phyloP scores from a whole-genome alignment of 352 stramenopile species.

The Thraustochytrium striatum region DNA sequence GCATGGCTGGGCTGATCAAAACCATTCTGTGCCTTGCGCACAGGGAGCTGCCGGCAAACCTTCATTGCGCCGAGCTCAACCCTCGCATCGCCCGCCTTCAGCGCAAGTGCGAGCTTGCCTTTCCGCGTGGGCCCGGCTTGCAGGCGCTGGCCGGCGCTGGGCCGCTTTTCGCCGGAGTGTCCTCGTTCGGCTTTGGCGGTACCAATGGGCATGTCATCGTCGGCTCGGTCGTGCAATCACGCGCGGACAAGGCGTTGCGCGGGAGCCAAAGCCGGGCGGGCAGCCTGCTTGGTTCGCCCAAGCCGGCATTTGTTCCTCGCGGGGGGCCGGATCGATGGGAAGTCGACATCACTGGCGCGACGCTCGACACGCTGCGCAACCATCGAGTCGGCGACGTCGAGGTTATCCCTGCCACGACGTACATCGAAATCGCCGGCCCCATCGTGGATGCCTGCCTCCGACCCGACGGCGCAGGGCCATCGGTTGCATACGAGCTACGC shows the following conservation, averaged over 20 bases:
- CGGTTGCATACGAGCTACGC: not conserved
- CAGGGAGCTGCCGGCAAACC: conserved; percentile 48
- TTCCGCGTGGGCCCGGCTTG: not conserved
- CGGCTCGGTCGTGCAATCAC: not conserved
- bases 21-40: conserved; percentile 54
- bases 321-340: too few species aligned
- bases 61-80: conserved; percentile 18
- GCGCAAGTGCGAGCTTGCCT: not conserved
- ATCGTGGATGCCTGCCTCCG: conserved; percentile 4
- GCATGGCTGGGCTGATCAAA: conserved; percentile 59
- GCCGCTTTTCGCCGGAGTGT: conserved; percentile 5
- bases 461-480: not conserved
- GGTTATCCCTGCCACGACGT: conserved; percentile 28
- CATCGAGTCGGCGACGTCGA: conserved; percentile 1
- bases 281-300: too few species aligned
- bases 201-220: conserved; percentile 45
- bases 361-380: not conserved
- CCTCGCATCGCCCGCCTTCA: not conserved
- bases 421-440: conserved; percentile 30
- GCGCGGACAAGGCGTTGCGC: not conserved
- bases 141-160: not conserved
- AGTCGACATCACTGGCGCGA: not conserved
- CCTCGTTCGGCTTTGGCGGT: conserved; percentile 48
- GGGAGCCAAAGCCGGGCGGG: too few species aligned
- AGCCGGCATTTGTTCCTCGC: too few species aligned